phyloP scores from a whole-genome alignment of 306 rosid genomes.

The Sophora flavescens region DNA sequence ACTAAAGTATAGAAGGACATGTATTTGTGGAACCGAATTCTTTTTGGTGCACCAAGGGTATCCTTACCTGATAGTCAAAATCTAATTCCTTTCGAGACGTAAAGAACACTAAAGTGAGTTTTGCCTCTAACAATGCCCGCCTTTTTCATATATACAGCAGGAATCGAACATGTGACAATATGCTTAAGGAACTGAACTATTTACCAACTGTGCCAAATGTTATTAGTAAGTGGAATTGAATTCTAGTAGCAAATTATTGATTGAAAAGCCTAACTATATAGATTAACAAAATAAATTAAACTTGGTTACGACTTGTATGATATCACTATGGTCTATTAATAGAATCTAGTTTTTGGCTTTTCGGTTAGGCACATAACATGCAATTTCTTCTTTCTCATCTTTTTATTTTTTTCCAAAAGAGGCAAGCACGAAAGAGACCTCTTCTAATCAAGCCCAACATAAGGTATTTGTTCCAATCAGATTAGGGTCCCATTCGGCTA shows the following conservation, averaged over 20 bases:
- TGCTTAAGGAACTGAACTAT: too few relatives aligned
- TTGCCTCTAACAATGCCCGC: too few relatives aligned
- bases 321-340: neutral
- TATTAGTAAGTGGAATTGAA: neutral
- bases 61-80: too few relatives aligned
- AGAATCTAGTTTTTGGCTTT: constrained; percentile 4
- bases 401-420: neutral
- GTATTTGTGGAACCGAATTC: too few relatives aligned
- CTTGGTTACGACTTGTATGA: neutral
- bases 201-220: too few relatives aligned
- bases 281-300: neutral
- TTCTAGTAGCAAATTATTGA: neutral
- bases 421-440: constrained; percentile 24
- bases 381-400: neutral
- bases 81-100: too few relatives aligned
- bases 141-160: too few relatives aligned
- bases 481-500: constrained; percentile 13
- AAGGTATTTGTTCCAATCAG: constrained; percentile 19
- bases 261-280: too few relatives aligned
- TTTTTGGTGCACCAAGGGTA: too few relatives aligned
- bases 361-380: neutral
- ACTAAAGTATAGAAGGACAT: neutral
- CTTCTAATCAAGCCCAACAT: constrained; percentile 22
- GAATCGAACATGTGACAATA: too few relatives aligned
- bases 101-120: too few relatives aligned